phyloP scores from a whole-genome alignment of 345 rosid species.

The Psidium guajava region DNA sequence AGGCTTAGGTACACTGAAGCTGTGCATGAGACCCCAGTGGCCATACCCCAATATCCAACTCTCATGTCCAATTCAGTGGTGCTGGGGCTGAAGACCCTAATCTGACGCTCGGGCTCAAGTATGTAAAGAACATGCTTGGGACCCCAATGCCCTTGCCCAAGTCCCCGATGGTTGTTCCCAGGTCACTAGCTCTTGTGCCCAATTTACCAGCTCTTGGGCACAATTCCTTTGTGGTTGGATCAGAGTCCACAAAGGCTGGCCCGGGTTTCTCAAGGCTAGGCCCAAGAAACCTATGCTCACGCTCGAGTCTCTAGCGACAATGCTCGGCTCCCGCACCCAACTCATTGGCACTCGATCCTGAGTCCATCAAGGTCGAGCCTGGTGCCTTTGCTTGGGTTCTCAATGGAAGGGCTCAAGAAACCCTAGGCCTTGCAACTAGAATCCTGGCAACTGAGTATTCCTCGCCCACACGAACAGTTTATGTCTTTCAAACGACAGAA shows the following conservation, averaged over 20 bases:
- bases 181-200: fast-evolving
- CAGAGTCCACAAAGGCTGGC: background rate
- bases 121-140: background rate
- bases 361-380: background rate
- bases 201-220: too few relatives aligned
- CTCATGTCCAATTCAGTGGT: background rate
- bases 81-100: background rate
- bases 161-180: too few relatives aligned
- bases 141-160: background rate
- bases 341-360: fast-evolving
- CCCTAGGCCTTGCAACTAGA: background rate
- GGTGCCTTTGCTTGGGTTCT: background rate
- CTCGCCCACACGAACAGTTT: background rate
- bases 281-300: background rate
- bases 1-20: background rate
- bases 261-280: fast-evolving
- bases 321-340: background rate
- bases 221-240: background rate
- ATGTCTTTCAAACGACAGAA: background rate
- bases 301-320: background rate
- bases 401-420: background rate
- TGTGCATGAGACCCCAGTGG: background rate
- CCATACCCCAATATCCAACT: background rate
- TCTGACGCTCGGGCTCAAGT: background rate
- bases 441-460: background rate